Base-by-base conservation (phyloP, 2,329 filamentous ascomycete species). In the Paracorniculantispora psalliotae region DNA sequence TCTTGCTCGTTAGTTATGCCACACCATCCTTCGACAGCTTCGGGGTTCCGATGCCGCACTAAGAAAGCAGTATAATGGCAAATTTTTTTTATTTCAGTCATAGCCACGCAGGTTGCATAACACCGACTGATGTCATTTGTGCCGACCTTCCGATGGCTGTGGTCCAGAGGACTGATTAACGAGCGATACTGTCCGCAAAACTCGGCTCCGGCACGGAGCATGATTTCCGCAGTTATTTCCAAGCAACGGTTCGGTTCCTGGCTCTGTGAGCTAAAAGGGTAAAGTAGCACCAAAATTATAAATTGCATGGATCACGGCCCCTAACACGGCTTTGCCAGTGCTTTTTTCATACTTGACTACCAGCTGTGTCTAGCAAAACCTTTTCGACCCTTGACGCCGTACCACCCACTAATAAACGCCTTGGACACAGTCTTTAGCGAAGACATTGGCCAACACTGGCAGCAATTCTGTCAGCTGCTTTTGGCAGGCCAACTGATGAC, bases 401-500 rank as follows among this genome's bases (percentile, higher is more conserved):
- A 21, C 39, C 4, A 43, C 4, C 39, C 2, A 23, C 39, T 3
- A 12, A 4, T 7, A 19, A n/a, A 7, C 3, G 4, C 39, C n/a
- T 19, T 43, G 39, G 39, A 43, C 17, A 43, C 8, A 17, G 39
- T 23, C 5, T 53, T 53, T 26, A 53, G 50, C 33, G 30, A 53
- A 53, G 50, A 53, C 10, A 25, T 53, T 21, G 50, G 50, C 50
- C 50, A 53, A 33, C 30, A 53, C n/a, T 53, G 50, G 50, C 50
- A 26, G 30, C 50, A 53, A 39, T 53, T 39, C 50, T 53, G 50
- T 17, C 50, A 53, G 30, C 33, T 53, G 10, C 19, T 53, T 23
- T 33, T 53, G n/a, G 50, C n/a, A n/a, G n/a, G 70, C 63, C 26
- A 43, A 63, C 60, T 57, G 61, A 44, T 59, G 66, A 69, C 66